These are phyloP conservation scores for Mayamaea pseudoterrestris DNA, from an alignment of 108 stramenopile species.

Conservation along the genomic window DNA sequence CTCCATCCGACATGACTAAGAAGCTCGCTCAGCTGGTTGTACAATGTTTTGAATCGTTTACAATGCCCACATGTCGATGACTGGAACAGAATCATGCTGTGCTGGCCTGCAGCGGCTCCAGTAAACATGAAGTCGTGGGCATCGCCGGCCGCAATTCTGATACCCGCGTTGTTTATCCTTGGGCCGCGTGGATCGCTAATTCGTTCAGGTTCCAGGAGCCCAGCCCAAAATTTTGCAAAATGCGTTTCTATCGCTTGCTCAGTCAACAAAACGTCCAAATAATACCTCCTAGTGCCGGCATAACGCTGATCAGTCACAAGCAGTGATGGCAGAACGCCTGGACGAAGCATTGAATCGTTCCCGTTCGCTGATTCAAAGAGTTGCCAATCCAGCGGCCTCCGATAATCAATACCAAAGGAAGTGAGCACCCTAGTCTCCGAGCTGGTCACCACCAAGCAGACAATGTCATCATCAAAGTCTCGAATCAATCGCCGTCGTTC, in stretches of 20 bases:
- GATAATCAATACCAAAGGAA: conserved; percentile 65
- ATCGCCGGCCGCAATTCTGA: neutral
- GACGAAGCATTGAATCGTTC: conserved; percentile 7
- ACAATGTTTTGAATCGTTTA: conserved; percentile 55
- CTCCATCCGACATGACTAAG: conserved; percentile 38
- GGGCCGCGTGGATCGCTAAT: neutral
- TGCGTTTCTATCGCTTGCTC: conserved; percentile 15
- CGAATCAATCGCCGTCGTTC: conserved; percentile 6
- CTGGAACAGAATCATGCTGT: conserved; percentile 42
- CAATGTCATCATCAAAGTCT: conserved; percentile 16
- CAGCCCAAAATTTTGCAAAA: conserved; percentile 24
- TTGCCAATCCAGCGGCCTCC: conserved; percentile 37
- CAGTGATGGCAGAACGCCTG: conserved; percentile 31
- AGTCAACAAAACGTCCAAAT: conserved; percentile 15
- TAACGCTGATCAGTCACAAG: conserved; percentile 36
- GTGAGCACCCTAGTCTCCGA: conserved; percentile 49
- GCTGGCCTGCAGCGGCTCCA: conserved; percentile 6
- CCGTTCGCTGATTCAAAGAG: neutral
- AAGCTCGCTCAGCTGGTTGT: conserved; percentile 44
- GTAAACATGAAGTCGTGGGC: neutral
- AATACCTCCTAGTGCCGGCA: conserved; percentile 18
- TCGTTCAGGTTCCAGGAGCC: conserved; percentile 8
- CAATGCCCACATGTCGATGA: conserved; percentile 66
- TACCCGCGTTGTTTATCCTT: neutral
- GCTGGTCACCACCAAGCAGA: conserved; percentile 53